These are phyloP conservation scores for Hypoxylon fragiforme DNA, from an alignment of 495 filamentous ascomycete species.

Conservation along the genomic window DNA sequence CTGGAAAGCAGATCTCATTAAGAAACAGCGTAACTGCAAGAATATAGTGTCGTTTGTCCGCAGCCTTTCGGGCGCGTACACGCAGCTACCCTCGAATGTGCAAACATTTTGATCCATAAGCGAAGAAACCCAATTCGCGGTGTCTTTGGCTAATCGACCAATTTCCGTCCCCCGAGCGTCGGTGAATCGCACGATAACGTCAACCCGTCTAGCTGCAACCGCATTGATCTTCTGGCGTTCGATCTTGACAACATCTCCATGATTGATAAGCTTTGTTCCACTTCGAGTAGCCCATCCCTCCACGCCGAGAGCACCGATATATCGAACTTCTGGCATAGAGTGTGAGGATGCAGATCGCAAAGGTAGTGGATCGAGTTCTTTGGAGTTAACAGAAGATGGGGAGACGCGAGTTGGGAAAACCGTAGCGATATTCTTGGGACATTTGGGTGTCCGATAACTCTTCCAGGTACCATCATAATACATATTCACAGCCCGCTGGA, in stretches of 20 bases:
- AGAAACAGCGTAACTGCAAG: slow-evolving; percentile 78
- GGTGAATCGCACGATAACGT: slow-evolving; percentile 94
- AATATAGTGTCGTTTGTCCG: slow-evolving; percentile 92
- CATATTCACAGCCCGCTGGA: slow-evolving; percentile 76
- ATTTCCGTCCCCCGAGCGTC: slow-evolving; percentile 79
- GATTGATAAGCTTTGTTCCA: slow-evolving; percentile 69
- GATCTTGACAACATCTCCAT: slow-evolving; percentile 79
- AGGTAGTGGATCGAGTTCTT: slow-evolving; percentile 4
- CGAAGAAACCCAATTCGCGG: slow-evolving; percentile 90
- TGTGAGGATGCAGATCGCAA: slow-evolving; percentile 9
- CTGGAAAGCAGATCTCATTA: slow-evolving; percentile 75
- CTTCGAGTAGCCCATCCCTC: slow-evolving; percentile 92
- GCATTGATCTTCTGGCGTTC: slow-evolving; percentile 75
- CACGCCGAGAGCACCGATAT: slow-evolving; percentile 90
- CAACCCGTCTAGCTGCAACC: slow-evolving; percentile 60
- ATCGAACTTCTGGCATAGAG: slow-evolving; percentile 66
- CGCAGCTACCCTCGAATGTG: slow-evolving; percentile 81
- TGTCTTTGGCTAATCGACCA: slow-evolving; percentile 85
- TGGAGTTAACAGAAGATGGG: slow-evolving; percentile 4
- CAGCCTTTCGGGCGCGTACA: slow-evolving; percentile 84
- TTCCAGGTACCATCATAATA: slow-evolving; percentile 96
- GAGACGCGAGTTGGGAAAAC: slow-evolving; percentile 5
- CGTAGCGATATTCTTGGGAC: slow-evolving; percentile 15
- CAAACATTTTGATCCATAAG: slow-evolving; percentile 91
- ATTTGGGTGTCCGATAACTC: slow-evolving; percentile 33